These are phyloP conservation scores for Penicillium chermesinum DNA, from an alignment of 495 filamentous ascomycete species.

Conservation along the genomic window DNA sequence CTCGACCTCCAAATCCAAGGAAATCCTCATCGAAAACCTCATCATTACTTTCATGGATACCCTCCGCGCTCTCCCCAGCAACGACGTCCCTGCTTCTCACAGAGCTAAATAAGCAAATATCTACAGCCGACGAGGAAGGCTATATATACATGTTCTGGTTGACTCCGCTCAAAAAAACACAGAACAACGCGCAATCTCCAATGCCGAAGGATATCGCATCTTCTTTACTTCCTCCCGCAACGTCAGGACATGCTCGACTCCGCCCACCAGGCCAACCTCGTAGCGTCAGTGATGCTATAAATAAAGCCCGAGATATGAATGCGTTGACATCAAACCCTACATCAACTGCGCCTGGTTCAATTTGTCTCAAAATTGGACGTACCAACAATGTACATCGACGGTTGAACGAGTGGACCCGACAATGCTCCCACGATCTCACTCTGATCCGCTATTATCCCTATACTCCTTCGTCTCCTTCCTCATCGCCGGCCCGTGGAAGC, in stretches of 20 bases:
- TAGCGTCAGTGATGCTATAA: conserved; percentile 61
- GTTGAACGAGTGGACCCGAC: conserved; percentile 85
- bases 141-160: conserved; percentile 99
- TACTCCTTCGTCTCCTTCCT: conserved; percentile 37
- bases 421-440: conserved; percentile 83
- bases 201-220: conserved; percentile 55
- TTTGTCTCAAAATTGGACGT: conserved; percentile 89
- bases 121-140: conserved; percentile 71
- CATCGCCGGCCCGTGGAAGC: conserved; percentile 17
- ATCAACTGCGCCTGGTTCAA: conserved; percentile 34
- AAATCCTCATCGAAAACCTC: conserved; percentile 34
- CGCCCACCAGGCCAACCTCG: conserved; percentile 42
- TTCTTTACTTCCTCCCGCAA: conserved; percentile 49
- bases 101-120: conserved; percentile 81
- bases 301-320: conserved; percentile 46
- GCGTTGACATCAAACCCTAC: conserved; percentile 31
- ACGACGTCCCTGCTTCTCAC: conserved; percentile 60
- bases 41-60: conserved; percentile 60
- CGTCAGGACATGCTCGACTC: conserved; percentile 5
- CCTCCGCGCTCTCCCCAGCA: conserved; percentile 53
- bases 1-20: conserved; percentile 6
- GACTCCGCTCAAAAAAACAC: conserved; percentile 47
- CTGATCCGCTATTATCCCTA: conserved; percentile 92
- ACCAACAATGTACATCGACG: conserved; percentile 86
- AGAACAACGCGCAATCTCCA: conserved; percentile 19